Percentiles rank a stretch among this genome's conserved stretches.
Evolutionary conservation across 202 grass and related monocot genomes (phyloP).

Genomic region (Miscanthus sacchariflorus): DNA sequence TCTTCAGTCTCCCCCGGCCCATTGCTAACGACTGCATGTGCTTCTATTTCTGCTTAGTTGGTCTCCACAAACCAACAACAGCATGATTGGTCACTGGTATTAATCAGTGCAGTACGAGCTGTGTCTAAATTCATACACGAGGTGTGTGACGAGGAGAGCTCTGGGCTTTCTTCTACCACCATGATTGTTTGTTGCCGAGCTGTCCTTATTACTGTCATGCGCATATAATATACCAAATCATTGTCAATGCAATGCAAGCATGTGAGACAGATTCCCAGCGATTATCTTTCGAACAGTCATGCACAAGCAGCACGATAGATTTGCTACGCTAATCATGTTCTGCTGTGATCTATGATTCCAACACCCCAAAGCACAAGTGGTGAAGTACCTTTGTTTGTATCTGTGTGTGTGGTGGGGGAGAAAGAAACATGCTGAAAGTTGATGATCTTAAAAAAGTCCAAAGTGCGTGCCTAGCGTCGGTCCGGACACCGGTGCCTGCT

Average conservation of each 20-base stretch:
- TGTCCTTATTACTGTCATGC: background rate
- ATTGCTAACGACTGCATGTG: slow-evolving; percentile 4
- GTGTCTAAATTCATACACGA: slow-evolving; percentile 2
- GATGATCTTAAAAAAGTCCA: too few species aligned
- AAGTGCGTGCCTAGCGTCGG: too few species aligned
- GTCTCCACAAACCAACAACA: background rate
- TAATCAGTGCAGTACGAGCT: background rate
- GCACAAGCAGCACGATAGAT: slow-evolving; percentile 3
- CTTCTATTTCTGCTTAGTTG: slow-evolving; percentile 9
- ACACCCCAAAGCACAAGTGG: slow-evolving; percentile 8
- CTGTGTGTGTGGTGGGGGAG: too few species aligned
- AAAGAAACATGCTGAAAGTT: too few species aligned
- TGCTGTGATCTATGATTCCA: background rate
- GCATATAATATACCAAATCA: background rate
- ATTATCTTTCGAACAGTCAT: slow-evolving; percentile 7
- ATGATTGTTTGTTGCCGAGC: background rate
- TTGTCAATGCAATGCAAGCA: slow-evolving; percentile 26
- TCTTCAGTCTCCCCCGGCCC: background rate
- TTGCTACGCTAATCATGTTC: slow-evolving; percentile 22
- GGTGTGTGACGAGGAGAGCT: slow-evolving; percentile 27
- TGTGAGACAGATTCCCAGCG: slow-evolving; percentile 18
- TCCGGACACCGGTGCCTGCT: too few species aligned
- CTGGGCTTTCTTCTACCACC: background rate
- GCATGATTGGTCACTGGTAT: background rate
- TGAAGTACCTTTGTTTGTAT: background rate